Percentiles rank a stretch among this genome's conserved stretches.
phyloP scores from a whole-genome alignment of 768 basidiomycete species.

The Mycena floridula region DNA sequence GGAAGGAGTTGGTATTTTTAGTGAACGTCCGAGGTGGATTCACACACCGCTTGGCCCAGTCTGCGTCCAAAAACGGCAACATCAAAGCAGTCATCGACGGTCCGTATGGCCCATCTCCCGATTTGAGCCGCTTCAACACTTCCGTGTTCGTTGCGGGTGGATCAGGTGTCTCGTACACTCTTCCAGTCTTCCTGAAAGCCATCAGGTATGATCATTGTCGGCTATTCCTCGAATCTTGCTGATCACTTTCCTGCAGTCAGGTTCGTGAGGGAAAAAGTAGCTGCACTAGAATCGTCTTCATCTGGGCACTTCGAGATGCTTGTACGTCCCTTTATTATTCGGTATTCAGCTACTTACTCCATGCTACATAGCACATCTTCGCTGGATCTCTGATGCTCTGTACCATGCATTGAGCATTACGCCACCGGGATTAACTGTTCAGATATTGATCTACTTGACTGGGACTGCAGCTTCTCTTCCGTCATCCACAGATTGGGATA shows the following conservation, averaged over 20 bases:
- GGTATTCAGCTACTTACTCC: too few species aligned
- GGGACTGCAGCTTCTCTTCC: neutral
- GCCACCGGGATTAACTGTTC: neutral
- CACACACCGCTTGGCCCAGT: constrained; percentile 35
- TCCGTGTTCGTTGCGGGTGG: constrained; percentile 45
- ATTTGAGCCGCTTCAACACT: constrained; percentile 31
- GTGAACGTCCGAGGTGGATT: constrained; percentile 47
- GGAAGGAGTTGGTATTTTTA: constrained; percentile 44
- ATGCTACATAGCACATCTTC: neutral
- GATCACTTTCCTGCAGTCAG: neutral
- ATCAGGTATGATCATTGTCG: neutral
- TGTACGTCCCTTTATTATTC: neutral
- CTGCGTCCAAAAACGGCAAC: constrained; percentile 20
- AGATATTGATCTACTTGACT: neutral
- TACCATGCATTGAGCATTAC: neutral
- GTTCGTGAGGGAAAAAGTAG: neutral
- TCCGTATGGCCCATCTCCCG: constrained; percentile 40
- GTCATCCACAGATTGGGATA: neutral
- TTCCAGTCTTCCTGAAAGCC: constrained; percentile 17
- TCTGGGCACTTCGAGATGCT: constrained; percentile 1
- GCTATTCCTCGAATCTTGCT: neutral
- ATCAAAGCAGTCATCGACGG: constrained; percentile 44
- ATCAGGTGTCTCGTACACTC: constrained; percentile 37
- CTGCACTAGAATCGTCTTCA: neutral
- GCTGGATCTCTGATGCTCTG: neutral